Percentiles rank a stretch among this genome's conserved stretches.
Conservation (phyloP, 2,329 filamentous ascomycete genomes). For the Capronia coronata region DNA sequence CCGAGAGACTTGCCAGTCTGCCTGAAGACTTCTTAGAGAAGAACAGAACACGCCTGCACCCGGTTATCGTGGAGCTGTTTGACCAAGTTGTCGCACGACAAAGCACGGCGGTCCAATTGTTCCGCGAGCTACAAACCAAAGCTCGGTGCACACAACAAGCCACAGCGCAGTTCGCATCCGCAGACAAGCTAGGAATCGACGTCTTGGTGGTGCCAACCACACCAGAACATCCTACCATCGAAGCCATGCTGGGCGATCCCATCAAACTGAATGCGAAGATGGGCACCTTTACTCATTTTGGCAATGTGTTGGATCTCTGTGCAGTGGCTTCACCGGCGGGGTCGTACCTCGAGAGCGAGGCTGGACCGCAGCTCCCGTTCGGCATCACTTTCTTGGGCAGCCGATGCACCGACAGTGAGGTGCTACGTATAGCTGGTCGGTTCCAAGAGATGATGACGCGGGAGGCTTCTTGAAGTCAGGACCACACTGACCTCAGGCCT, state of each 20-base stretch:
- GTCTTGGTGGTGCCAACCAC: no score
- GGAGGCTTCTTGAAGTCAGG: background rate
- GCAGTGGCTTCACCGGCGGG: conserved; percentile 48
- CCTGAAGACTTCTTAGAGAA: conserved; percentile 36
- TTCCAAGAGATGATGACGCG: conserved; percentile 30
- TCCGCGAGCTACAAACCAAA: conserved; percentile 44
- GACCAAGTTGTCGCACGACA: conserved; percentile 35
- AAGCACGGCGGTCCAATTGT: conserved; percentile 44
- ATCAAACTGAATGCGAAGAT: conserved; percentile 49
- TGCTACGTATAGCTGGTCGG: conserved; percentile 42
- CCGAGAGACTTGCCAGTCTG: conserved; percentile 47
- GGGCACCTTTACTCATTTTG: conserved; percentile 55
- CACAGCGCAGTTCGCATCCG: conserved; percentile 29
- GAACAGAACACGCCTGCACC: conserved; percentile 42
- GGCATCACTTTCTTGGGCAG: conserved; percentile 30
- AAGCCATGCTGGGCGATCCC: conserved; percentile 47
- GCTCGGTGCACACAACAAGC: conserved; percentile 30
- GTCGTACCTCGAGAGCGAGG: conserved; percentile 25
- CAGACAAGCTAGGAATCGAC: no score
- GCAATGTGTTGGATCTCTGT: conserved; percentile 55
- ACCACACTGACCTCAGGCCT: no score
- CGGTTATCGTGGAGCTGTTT: conserved; percentile 45
- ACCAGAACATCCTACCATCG: conserved; percentile 48
- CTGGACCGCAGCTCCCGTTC: conserved; percentile 24
- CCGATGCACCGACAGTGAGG: conserved; percentile 44